These are phyloP conservation scores for Parsonsia alboflavescens DNA, from an alignment of 257 asterid genomes.

Conservation along the genomic window DNA sequence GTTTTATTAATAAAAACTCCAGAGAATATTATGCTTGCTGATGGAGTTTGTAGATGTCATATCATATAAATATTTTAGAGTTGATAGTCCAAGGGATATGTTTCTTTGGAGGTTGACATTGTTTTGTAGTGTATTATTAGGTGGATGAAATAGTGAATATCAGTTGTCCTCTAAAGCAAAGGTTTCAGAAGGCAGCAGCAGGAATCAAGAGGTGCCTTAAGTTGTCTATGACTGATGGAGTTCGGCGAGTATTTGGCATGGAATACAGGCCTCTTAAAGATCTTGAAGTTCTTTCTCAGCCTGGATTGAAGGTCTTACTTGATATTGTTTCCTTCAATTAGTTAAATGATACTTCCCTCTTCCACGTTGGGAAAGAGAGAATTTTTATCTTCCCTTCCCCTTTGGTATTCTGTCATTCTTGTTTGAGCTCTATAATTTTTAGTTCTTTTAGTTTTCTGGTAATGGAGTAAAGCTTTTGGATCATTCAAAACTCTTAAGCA, in stretches of 20 bases:
- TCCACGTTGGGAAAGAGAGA: not conserved
- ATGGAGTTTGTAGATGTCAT: not conserved
- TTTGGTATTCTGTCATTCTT: not conserved
- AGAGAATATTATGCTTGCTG: not conserved
- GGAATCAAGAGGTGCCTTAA: conserved; percentile 92
- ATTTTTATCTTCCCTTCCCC: not conserved
- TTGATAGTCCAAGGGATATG: not conserved
- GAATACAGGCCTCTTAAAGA: conserved; percentile 87
- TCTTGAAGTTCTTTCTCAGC: conserved; percentile 63
- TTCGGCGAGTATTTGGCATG: conserved; percentile 89
- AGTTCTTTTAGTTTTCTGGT: not conserved
- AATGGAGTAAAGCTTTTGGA: not conserved
- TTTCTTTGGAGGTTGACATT: not conserved
- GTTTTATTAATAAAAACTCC: not conserved
- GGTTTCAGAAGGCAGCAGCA: conserved; percentile 69
- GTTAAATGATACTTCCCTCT: conserved; percentile 1
- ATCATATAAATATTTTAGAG: not conserved
- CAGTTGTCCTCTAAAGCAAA: conserved; percentile 67
- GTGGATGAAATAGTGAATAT: conserved; percentile 94
- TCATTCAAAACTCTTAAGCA: not conserved
- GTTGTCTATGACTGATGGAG: conserved; percentile 92
- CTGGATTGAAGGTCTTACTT: conserved; percentile 75
- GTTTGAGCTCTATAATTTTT: not conserved
- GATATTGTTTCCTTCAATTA: not conserved
- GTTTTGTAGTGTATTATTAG: conserved; percentile 24